Base-by-base conservation (phyloP, 2,329 filamentous ascomycete genomes). In the Ophioceras dolichostomum region DNA sequence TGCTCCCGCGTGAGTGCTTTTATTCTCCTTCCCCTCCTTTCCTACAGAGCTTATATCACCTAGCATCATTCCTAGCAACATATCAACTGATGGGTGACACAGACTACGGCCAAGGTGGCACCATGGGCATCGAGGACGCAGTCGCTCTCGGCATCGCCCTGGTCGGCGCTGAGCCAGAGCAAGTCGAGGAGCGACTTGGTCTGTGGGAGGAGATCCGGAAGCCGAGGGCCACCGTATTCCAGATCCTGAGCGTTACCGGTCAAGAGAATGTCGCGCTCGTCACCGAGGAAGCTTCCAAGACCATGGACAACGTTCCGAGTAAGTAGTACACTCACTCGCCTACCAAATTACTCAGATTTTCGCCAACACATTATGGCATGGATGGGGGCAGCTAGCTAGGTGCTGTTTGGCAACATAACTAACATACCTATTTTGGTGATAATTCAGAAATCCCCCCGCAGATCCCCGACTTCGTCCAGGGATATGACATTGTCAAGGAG, bases 221-320 rank as follows among this genome's bases (percentile, higher is more conserved):
- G 2, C 45, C 46, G 38, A 42, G 55, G n/a, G 54, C 51, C 2
- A 52, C 50, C 32, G 45, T 48, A 4, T 49, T 57, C 13, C 54
- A 57, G 44, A 43, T 59, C 16, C 50, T 58, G 38, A 55, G 51
- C 32, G 58, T 55, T 24, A 54, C 51, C 2, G 56, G 54, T 1
- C 47, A 52, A 32, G 54, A 57, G 18, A 49, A 57, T 32, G 38
- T 36, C 12, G 37, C 32, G 19, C 34, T 40, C 21, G 39, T 43
- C 29, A 18, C 13, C 8, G 37, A 36, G 3, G 41, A 43, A 14
- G 41, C 38, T 4, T 34, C 32, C 3, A 34, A 24, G 7, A 38
- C 36, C 34, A 33, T 29, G 4, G 37, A 40, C 24, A 36, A 32
- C 7, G 36, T 43, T 6, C 41, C 41, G 4, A 40, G 41, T 43